These are phyloP conservation scores for Xylariaceae sp. DNA, from an alignment of 2,329 filamentous ascomycete species.

Conservation along the genomic window DNA sequence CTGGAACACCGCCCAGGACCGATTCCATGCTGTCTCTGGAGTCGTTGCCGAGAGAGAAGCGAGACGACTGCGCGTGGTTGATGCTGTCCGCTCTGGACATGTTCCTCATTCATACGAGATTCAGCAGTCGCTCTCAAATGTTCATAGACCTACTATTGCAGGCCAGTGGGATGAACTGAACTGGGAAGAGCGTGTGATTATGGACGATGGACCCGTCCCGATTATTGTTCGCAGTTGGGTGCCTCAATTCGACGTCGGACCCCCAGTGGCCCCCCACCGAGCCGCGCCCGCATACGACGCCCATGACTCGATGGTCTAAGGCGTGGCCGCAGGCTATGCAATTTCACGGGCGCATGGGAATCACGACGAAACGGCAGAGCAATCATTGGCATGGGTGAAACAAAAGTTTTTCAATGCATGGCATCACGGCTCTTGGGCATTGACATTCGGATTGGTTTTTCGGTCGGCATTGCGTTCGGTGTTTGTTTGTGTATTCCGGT, in stretches of 20 bases:
- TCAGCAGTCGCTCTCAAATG: slow-evolving; percentile 31
- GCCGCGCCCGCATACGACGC: slow-evolving; percentile 16
- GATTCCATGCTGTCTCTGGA: slow-evolving; percentile 45
- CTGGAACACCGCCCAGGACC: slow-evolving; percentile 45
- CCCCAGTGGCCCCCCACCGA: slow-evolving; percentile 17
- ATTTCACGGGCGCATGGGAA: slow-evolving; percentile 6
- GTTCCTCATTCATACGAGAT: slow-evolving; percentile 36
- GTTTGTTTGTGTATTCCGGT: slow-evolving; percentile 27
- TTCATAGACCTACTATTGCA: slow-evolving; percentile 36
- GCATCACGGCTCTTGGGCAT: slow-evolving; percentile 23
- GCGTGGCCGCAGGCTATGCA: slow-evolving; percentile 2
- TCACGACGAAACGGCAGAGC: slow-evolving; percentile 24
- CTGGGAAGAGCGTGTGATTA: slow-evolving; percentile 44
- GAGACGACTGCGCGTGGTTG: slow-evolving; percentile 45
- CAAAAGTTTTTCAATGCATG: slow-evolving; percentile 22
- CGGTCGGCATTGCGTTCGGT: slow-evolving; percentile 31
- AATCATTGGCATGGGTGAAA: slow-evolving; percentile 14
- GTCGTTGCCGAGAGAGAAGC: slow-evolving; percentile 56
- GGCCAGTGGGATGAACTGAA: slow-evolving; percentile 46
- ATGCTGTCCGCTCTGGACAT: slow-evolving; percentile 36
- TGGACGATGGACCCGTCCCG: slow-evolving; percentile 35
- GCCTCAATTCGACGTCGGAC: slow-evolving; percentile 30
- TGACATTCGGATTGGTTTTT: slow-evolving; percentile 23
- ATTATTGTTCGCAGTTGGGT: slow-evolving; percentile 43
- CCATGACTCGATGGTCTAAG: slow-evolving; percentile 30